Evolutionary conservation across 306 rosid genomes (phyloP), one percentile per base, ranked within the genome.

Genomic region (Boehmeria nivea): DNA sequence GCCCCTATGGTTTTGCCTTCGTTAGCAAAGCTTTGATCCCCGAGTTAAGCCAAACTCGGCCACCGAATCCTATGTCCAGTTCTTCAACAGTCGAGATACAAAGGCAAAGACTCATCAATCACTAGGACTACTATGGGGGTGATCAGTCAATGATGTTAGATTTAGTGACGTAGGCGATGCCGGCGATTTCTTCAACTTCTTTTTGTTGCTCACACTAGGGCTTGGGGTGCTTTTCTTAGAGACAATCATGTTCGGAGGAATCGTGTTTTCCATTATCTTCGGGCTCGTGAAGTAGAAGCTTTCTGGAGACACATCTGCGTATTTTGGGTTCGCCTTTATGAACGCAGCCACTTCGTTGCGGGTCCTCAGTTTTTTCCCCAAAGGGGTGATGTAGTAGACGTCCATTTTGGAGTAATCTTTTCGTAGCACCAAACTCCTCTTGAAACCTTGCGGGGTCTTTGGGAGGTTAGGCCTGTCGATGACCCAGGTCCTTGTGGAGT

Each of bases 371-470:
- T 59, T 81, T 67, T 88, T 93, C 20, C 96, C 96, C 0, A 62
- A 50, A 19, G 96, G 84, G 47, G 96, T 75, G 54, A 73, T 68
- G 62, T 77, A 87, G 65, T 85, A 83, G 17, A 87, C 71, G 54
- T 93, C 99, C 70, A 85, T 39, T 60, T 84, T 93, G 57, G 96
- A 82, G 74, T 81, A 82, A 65, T 93, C 91, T 57, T 36, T 87
- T 67, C 96, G 71, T 2, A 82, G 77, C 17, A 88, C 83, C 79
- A 88, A 63, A 31, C 58, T 76, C 73, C 95, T 83, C 74, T 43
- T 81, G 47, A 93, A 93, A 57, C 89, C 94, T 59, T 57, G 21
- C 4, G 96, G 99, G 40, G 80, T 67, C 76, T 93, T 93, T 33
- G 74, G 86, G 57, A 88, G 65, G 69, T 83, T 76, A 28, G 96